phyloP scores from a whole-genome alignment of 805 yeast genomes.

The Candida lessepsii region DNA sequence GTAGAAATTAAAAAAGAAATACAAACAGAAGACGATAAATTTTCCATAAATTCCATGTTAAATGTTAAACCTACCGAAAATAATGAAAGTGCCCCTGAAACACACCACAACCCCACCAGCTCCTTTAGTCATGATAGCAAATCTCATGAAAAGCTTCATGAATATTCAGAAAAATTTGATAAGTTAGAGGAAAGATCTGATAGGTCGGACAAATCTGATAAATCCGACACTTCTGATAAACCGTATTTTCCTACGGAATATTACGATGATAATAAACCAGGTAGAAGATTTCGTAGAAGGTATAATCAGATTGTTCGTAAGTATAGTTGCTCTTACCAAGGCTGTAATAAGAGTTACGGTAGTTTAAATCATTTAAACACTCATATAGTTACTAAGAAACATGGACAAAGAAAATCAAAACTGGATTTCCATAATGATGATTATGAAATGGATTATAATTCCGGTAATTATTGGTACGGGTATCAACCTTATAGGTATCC shows the following conservation, averaged over 20 bases:
- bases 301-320: conserved; percentile 37
- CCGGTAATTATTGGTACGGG: conserved; percentile 21
- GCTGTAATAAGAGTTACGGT: conserved; percentile 43
- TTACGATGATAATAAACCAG: conserved; percentile 19
- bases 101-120: too few species aligned
- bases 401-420: conserved; percentile 42
- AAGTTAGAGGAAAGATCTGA: neutral
- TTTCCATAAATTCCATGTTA: neutral
- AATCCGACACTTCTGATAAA: conserved; percentile 1
- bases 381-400: conserved; percentile 45
- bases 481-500: conserved; percentile 13
- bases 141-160: neutral
- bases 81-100: neutral
- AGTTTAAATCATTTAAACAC: conserved; percentile 44
- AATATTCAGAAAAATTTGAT: neutral
- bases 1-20: too few species aligned
- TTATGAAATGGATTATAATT: conserved; percentile 12
- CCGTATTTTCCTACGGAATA: neutral
- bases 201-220: conserved; percentile 3
- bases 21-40: neutral
- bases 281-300: conserved; percentile 34
- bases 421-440: conserved; percentile 36
- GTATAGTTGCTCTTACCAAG: conserved; percentile 35
- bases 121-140: too few species aligned
- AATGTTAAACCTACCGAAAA: neutral